A percentile compares a stretch with the other conserved stretches of the same genome.
phyloP scores from a whole-genome alignment of 2,329 filamentous ascomycete species.

The Scedosporium aurantiacum region DNA sequence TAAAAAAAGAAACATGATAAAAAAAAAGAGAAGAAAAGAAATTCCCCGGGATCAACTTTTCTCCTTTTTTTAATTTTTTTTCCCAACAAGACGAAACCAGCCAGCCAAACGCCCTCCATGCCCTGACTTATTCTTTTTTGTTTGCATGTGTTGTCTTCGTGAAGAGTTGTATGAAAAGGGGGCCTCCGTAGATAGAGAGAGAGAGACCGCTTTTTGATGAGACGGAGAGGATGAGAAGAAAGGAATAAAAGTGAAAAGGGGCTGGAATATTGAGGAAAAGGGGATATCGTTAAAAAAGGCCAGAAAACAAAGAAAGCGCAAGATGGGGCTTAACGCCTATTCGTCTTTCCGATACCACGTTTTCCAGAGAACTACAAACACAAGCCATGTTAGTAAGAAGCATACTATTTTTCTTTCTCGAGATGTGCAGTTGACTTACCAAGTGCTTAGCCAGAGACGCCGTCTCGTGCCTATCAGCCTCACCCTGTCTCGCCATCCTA shows the following conservation, averaged over 20 bases:
- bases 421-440: constrained; percentile 44
- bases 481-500: constrained; percentile 90
- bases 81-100: not conserved
- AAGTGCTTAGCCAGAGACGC: constrained; percentile 81
- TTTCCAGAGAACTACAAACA: constrained; percentile 67
- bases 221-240: not conserved
- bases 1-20: not conserved
- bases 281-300: not conserved
- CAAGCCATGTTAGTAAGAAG: constrained; percentile 19
- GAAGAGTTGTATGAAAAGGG: not conserved
- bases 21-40: not conserved
- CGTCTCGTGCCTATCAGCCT: constrained; percentile 83
- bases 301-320: not conserved
- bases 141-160: constrained; percentile 1
- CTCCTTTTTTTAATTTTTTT: constrained; percentile 8
- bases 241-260: not conserved
- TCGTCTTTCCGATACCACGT: constrained; percentile 84
- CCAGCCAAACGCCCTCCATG: constrained; percentile 1
- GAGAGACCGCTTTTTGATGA: not conserved
- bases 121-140: not conserved
- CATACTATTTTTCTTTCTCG: not conserved
- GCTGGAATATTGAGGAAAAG: not conserved
- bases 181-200: not conserved
- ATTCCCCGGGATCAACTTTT: not conserved
- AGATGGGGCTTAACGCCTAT: constrained; percentile 44